Conservation (phyloP, 345 rosid species). For the Eucalyptus sp. region DNA sequence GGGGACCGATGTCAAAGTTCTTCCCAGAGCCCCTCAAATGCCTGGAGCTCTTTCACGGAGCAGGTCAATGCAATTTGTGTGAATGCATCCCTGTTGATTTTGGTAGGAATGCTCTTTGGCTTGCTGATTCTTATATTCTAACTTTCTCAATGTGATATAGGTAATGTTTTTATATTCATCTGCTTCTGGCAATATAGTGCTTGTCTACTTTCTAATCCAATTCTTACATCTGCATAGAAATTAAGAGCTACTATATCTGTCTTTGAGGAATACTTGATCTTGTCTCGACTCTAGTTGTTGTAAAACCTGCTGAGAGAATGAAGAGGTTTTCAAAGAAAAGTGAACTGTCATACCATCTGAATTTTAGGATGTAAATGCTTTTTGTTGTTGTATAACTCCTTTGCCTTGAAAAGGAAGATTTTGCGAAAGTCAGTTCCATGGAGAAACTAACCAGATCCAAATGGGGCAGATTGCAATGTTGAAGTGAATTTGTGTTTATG, state of each 20-base stretch:
- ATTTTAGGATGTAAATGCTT: not conserved
- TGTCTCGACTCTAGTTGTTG: not conserved
- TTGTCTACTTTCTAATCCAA: not conserved
- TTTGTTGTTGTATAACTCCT: not conserved
- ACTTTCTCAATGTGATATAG: not conserved
- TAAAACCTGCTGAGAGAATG: not conserved
- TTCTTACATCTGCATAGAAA: not conserved
- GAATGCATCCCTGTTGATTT: constrained; percentile 67
- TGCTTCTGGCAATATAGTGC: not conserved
- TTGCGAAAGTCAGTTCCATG: not conserved
- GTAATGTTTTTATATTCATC: not conserved
- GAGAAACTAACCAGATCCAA: too few relatives aligned
- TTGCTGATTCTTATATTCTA: not conserved
- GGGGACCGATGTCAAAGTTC: constrained; percentile 4
- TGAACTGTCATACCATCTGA: not conserved
- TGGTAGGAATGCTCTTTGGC: constrained; percentile 34
- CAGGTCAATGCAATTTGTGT: constrained; percentile 70
- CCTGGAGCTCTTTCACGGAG: constrained; percentile 82
- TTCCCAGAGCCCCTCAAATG: constrained; percentile 35
- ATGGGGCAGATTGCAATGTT: too few relatives aligned
- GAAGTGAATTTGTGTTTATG: too few relatives aligned
- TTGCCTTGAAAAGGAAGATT: not conserved
- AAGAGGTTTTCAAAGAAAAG: not conserved
- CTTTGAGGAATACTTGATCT: not conserved
- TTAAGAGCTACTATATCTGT: not conserved